Base-by-base conservation (phyloP, 352 stramenopile species). In the Globisporangium sylvaticum region DNA sequence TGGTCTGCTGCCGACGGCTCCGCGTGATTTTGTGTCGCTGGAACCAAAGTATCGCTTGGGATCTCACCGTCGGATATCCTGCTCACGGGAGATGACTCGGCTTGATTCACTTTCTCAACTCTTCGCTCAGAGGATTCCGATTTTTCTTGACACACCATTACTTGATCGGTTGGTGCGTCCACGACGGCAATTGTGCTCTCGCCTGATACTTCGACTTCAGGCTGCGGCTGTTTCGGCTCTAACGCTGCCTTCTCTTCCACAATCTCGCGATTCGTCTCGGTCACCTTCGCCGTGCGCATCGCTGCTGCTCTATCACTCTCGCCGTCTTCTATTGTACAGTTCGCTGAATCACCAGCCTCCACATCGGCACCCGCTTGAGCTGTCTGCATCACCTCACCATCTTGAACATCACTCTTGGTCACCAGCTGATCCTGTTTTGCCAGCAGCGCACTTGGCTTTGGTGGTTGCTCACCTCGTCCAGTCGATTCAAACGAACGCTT, bases 401-500 rank as follows among this genome's bases (percentile, higher is more conserved):
- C 18, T 12, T 5, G 9, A 31, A 3, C 31, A 14, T 25, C 55
- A 15, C 32, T 48, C 55, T 25, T 61, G 31, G 0, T 39, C 20
- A 4, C 22, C 31, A 46, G 8, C 18, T 56, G 22, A 20, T 12
- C 8, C 37, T 46, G 37, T 56, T 56, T 32, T 22, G 20, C 37
- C 8, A 37, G 22, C 34, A 54, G 15, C 37, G 37, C 58, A 24
- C 39, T 64, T 1, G 37, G 34, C 9, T 27, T 50, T 20, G 58
- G 39, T 22, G 58, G 39, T 15, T 55, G 32, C 7, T 64, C 58
- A 12, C 37, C 58, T 37, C 58, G 58, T 37, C 25, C 58, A 55
- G 18, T 55, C 10, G 32, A 64, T 54, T 55, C 22, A 54, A 64
- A 54, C 58, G 58, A 61, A 12, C 55, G 55, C 9, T 61, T 61